A percentile compares a stretch with the other conserved stretches of the same genome.
Conservation (phyloP, 768 basidiomycete species). For the Boletus huronensis region DNA sequence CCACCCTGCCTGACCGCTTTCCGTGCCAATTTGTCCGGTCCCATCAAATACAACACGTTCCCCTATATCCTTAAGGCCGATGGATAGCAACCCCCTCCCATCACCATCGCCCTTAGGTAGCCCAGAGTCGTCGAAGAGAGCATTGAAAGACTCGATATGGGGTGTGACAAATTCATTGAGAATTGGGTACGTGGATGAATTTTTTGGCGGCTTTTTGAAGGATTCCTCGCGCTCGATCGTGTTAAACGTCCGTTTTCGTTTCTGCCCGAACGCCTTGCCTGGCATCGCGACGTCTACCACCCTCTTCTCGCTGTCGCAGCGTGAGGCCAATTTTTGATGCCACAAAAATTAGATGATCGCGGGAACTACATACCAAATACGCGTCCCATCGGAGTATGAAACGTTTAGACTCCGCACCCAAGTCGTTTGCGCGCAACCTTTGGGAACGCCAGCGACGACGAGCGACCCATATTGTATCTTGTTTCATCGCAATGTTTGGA, state of each 20-base stretch:
- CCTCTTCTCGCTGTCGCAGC: neutral
- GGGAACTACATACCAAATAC: constrained; percentile 24
- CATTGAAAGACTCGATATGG: constrained; percentile 95
- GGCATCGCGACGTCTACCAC: constrained; percentile 40
- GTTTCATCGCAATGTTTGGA: constrained; percentile 55
- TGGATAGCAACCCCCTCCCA: constrained; percentile 72
- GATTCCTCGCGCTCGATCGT: constrained; percentile 75
- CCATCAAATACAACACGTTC: constrained; percentile 93
- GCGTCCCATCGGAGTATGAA: constrained; percentile 14
- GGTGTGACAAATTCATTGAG: constrained; percentile 92
- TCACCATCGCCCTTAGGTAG: constrained; percentile 69
- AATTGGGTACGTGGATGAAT: constrained; percentile 68
- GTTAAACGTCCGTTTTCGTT: constrained; percentile 61
- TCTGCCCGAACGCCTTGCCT: constrained; percentile 40
- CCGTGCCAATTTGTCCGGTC: constrained; percentile 48
- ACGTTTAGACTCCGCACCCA: constrained; percentile 18
- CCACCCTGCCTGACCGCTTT: constrained; percentile 54
- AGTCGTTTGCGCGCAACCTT: constrained; percentile 10
- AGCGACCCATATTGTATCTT: constrained; percentile 11
- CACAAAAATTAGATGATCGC: constrained; percentile 21
- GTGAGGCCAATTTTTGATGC: constrained; percentile 10
- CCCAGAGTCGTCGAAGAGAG: constrained; percentile 92
- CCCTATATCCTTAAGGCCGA: constrained; percentile 80
- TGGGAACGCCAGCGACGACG: constrained; percentile 26
- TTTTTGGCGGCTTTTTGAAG: constrained; percentile 72